A percentile compares a stretch with the other conserved stretches of the same genome.
Evolutionary conservation across 2,329 filamentous ascomycete genomes (phyloP).

Genomic region (Penicillium italicum): DNA sequence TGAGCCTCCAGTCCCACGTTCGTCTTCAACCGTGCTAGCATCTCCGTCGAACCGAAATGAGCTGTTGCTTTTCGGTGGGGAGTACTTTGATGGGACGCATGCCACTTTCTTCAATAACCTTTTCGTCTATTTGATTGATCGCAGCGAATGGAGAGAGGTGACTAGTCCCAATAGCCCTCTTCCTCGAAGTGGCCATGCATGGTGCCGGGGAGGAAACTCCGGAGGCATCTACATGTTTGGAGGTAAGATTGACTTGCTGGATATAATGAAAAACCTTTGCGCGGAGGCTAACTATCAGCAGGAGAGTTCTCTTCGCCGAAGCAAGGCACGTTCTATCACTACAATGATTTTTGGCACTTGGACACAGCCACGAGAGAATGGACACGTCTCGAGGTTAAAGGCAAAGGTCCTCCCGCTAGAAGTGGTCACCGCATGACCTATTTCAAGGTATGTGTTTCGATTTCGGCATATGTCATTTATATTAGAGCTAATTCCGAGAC

Average conservation of each 20-base stretch:
- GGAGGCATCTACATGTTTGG: conserved; percentile 89
- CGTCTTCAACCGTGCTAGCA: conserved; percentile 76
- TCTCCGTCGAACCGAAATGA: conserved; percentile 84
- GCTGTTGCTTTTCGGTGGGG: conserved; percentile 86
- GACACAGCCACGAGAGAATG: conserved; percentile 83
- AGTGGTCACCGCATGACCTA: conserved; percentile 95
- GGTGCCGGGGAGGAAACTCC: conserved; percentile 83
- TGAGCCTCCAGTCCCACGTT: conserved; percentile 70
- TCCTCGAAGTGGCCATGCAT: conserved; percentile 88
- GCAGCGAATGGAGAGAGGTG: conserved; percentile 85
- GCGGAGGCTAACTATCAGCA: conserved; percentile 17
- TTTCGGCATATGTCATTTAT: not conserved
- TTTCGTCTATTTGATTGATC: conserved; percentile 69
- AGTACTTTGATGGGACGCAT: conserved; percentile 89
- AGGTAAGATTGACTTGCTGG: conserved; percentile 40
- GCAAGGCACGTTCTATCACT: conserved; percentile 98
- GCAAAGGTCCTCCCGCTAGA: conserved; percentile 72
- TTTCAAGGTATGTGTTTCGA: conserved; percentile 59
- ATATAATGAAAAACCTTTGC: not conserved
- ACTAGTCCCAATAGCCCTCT: conserved; percentile 89
- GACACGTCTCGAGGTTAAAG: conserved; percentile 76
- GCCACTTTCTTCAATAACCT: conserved; percentile 69
- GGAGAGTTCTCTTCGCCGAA: conserved; percentile 94
- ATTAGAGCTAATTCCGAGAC: not conserved
- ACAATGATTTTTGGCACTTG: conserved; percentile 96